Evolutionary conservation across 1,284 basidiomycete species (phyloP).

Genomic region (Cryptococcus sp.): DNA sequence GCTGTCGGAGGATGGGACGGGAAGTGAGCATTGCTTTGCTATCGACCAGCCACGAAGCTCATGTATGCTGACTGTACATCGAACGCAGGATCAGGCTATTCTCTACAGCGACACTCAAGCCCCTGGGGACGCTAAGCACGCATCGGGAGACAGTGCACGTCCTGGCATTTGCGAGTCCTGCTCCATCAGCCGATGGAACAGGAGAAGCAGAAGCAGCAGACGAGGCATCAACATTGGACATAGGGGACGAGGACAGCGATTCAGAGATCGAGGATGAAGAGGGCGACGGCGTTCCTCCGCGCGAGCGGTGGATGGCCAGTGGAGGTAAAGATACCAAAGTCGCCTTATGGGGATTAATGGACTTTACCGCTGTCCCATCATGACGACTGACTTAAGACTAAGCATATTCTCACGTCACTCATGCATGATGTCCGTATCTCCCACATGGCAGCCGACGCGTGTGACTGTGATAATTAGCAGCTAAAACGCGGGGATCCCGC

Average conservation of each 20-base stretch:
- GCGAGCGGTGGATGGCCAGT: constrained; percentile 66
- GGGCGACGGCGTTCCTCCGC: constrained; percentile 59
- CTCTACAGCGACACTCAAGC: constrained; percentile 71
- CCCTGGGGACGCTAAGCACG: constrained; percentile 74
- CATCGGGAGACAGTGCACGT: constrained; percentile 74
- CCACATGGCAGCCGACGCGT: too few species aligned
- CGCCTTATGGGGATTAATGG: constrained; percentile 74
- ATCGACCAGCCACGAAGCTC: background rate
- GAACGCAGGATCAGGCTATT: constrained; percentile 69
- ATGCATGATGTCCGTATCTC: too few species aligned
- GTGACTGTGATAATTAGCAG: too few species aligned
- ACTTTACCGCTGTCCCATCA: constrained; percentile 56
- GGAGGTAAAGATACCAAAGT: constrained; percentile 74
- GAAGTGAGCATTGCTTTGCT: constrained; percentile 58
- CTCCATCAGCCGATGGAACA: background rate
- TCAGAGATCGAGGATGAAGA: constrained; percentile 58
- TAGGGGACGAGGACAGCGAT: constrained; percentile 20
- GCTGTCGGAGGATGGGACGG: constrained; percentile 89
- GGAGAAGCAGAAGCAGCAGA: constrained; percentile 10
- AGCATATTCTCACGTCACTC: background rate
- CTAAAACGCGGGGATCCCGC: too few species aligned
- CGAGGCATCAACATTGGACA: constrained; percentile 7
- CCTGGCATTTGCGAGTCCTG: constrained; percentile 64
- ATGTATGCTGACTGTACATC: background rate
- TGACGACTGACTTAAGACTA: background rate